Evolutionary conservation across 768 basidiomycete species (phyloP).

Genomic region (Russula earlei): DNA sequence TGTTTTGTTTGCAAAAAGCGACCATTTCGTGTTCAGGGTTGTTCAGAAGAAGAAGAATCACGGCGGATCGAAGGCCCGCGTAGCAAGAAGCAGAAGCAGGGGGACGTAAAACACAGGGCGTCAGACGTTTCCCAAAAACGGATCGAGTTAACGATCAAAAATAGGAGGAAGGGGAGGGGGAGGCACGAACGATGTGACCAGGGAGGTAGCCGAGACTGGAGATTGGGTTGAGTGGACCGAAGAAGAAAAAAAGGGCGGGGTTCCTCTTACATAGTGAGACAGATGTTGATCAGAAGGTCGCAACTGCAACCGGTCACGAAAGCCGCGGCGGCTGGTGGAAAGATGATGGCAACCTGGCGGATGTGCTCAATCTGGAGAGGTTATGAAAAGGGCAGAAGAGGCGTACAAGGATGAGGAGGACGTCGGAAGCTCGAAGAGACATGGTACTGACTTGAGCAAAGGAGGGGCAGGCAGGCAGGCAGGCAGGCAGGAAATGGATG

Average conservation of each 20-base stretch:
- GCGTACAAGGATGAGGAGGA: conserved; percentile 67
- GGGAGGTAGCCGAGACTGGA: conserved; percentile 69
- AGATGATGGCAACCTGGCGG: conserved; percentile 61
- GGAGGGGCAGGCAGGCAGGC: too few species aligned
- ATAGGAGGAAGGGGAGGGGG: not conserved
- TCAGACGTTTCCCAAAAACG: too few species aligned
- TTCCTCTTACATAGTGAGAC: conserved; percentile 61
- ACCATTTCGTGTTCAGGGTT: too few species aligned
- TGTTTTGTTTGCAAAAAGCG: too few species aligned
- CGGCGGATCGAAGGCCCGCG: too few species aligned
- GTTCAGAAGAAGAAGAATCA: too few species aligned
- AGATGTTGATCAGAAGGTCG: conserved; percentile 79
- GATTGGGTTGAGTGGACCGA: not conserved
- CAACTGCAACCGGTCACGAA: conserved; percentile 78
- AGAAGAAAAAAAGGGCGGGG: conserved; percentile 8
- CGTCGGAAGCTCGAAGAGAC: conserved; percentile 52
- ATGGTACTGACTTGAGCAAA: too few species aligned
- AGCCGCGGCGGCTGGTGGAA: conserved; percentile 71
- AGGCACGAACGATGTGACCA: conserved; percentile 38
- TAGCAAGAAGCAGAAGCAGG: too few species aligned
- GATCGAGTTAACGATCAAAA: not conserved
- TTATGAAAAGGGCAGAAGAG: not conserved
- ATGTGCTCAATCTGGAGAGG: not conserved
- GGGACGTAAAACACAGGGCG: too few species aligned
- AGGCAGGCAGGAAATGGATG: too few species aligned